Evolutionary conservation across 2,329 filamentous ascomycete genomes (phyloP), one percentile per base, ranked within the genome.

Genomic region (Teratosphaeria nubilosa): DNA sequence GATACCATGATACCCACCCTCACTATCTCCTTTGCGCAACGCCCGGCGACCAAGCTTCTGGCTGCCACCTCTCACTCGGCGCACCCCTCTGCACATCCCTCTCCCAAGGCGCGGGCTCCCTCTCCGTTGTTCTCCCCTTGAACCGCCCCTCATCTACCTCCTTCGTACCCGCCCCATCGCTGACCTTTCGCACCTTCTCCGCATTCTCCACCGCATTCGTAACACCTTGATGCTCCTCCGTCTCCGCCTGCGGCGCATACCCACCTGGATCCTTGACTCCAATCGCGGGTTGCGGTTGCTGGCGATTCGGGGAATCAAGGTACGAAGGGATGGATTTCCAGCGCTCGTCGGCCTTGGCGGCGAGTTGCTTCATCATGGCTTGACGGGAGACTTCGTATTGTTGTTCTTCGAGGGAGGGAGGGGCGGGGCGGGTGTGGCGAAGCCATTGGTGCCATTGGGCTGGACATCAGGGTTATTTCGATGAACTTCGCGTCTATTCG

Each of bases 361-460:
- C 84, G 24, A 86, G 77, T 55, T 80, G 67, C 68, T 84, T 85
- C 65, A 86, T 79, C 59, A 77, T 77, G n/a, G 74, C 72, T 67
- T 83, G 82, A 30, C 84, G 76, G 34, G 77, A 64, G 52, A 84
- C 62, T 59, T 86, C 83, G 53, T 77, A 73, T 60, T 78, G 77
- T 65, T 86, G 84, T 70, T 86, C 84, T 63, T 78, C 67, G 54
- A 86, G 68, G 1, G 77, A 76, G 0, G 84, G 84, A 2, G 84
- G 74, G 16, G 80, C 74, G 55, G 73, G 65, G 51, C 84, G 81
- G 10, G 83, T 82, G 64, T 85, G 78, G 65, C 84, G 82, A 27
- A 86, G 80, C 84, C 84, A 86, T 73, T 86, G 84, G 66, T 84
- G 82, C 84, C 84, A 86, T 78, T 83, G 81, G 56, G 83, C 80